Base-by-base conservation (phyloP, 2,329 filamentous ascomycete genomes). In the Paraphaeosphaeria minitans region DNA sequence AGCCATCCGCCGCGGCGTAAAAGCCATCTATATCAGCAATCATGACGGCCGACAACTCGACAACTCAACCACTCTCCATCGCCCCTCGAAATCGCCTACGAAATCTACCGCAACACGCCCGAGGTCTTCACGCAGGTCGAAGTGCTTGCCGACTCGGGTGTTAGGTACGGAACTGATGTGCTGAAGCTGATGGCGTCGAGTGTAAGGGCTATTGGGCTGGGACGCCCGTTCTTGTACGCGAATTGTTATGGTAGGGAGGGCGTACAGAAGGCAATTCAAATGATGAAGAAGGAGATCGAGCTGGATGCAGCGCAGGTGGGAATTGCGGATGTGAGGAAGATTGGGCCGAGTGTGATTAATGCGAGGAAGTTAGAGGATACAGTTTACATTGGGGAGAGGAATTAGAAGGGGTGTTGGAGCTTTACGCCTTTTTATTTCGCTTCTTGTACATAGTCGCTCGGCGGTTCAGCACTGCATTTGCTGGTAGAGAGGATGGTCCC, bases 41-140 rank as follows among this genome's bases (percentile, higher is more conserved):
- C 73, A 76, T 61, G 74, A 73, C 33, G 74, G 70, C 13, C 65
- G 75, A 50, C 64, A 68, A 19, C 64, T 75, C 50, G 73, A 50
- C 64, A 68, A 19, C 64, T 75, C 50, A 73, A 76, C 73, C 21
- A 80, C 29, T 80, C 82, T 2, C 87, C 88, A 0, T 88, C 84
- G 0, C 85, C 88, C 1, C 86, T 88, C 9, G 90, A 94, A 67
- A 86, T 93, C 54, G 89, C 89, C 8, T 85, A 90, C 21, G 89
- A 91, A 59, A 87, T 91, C 51, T 89, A 90, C 71, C 89, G 84
- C 16, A 50, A 66, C 2, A 69, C 65, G 8, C 73, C 73, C 0
- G 66, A 73, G 33, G 61, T 77, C 8, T 74, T 76, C 53, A 55
- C 56, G 27, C 59, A 76, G 57, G 62, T 75, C 7, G 74, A 76